Conservation (phyloP, 305 asterid species). For the Fraxinus baroniana region DNA sequence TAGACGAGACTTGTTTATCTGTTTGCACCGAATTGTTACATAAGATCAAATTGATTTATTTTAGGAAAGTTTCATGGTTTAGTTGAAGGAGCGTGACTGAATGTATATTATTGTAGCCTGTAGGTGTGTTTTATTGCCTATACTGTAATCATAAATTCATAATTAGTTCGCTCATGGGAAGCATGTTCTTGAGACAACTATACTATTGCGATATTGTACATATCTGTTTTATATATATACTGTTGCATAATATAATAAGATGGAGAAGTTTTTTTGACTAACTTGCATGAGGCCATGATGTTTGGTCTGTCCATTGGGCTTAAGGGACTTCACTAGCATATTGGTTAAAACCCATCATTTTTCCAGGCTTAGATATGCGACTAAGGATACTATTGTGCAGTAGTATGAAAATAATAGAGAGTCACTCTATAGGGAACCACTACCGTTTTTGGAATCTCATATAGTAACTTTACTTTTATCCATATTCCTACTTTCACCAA, state of each 20-base stretch:
- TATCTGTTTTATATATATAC: not conserved
- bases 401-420: not conserved
- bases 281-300: not conserved
- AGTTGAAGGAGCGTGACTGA: not conserved
- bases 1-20: not conserved
- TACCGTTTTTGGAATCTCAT: not conserved
- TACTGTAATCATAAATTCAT: not conserved
- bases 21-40: not conserved
- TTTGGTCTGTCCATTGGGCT: not conserved
- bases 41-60: not conserved
- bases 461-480: not conserved
- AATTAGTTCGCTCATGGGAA: not conserved
- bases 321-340: not conserved
- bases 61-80: not conserved
- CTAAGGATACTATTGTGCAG: not conserved
- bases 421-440: not conserved
- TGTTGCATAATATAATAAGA: not conserved
- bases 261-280: not conserved
- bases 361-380: not conserved
- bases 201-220: not conserved
- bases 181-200: not conserved
- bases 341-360: not conserved
- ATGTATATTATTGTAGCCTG: not conserved
- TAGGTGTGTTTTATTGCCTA: not conserved
- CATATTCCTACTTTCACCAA: not conserved